Evolutionary conservation across 2,329 filamentous ascomycete species (phyloP).

Genomic region (Pseudogymnoascus sp.): DNA sequence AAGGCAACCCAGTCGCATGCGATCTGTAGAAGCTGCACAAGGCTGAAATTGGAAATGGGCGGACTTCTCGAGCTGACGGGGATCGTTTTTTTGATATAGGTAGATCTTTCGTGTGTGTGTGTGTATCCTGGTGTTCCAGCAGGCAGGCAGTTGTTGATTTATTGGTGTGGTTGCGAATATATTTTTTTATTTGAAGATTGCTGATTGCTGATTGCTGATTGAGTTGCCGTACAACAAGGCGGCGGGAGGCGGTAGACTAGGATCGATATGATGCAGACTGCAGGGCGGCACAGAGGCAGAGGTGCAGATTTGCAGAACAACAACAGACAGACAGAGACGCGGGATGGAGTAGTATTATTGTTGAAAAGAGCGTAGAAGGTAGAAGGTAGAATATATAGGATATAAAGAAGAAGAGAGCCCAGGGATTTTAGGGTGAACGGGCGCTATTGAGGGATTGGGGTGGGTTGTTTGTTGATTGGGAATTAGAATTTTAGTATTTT

Average conservation of each 20-base stretch:
- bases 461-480: background rate
- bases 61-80: background rate
- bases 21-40: background rate
- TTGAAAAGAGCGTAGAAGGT: background rate
- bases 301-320: background rate
- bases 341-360: background rate
- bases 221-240: constrained; percentile 1
- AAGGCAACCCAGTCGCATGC: background rate
- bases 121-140: constrained; percentile 6
- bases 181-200: background rate
- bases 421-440: background rate
- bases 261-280: background rate
- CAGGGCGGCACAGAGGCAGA: background rate
- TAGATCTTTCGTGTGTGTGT: background rate
- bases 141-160: background rate
- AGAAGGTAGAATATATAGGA: background rate
- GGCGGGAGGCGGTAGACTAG: constrained; percentile 5
- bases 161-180: background rate
- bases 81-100: background rate
- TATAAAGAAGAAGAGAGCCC: background rate
- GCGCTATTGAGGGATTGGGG: background rate
- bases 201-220: background rate
- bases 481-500: background rate
- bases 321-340: background rate
- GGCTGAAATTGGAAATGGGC: constrained; percentile 1